Conservation (phyloP, 2,329 filamentous ascomycete species). For the Ceratocystis huliohia region DNA sequence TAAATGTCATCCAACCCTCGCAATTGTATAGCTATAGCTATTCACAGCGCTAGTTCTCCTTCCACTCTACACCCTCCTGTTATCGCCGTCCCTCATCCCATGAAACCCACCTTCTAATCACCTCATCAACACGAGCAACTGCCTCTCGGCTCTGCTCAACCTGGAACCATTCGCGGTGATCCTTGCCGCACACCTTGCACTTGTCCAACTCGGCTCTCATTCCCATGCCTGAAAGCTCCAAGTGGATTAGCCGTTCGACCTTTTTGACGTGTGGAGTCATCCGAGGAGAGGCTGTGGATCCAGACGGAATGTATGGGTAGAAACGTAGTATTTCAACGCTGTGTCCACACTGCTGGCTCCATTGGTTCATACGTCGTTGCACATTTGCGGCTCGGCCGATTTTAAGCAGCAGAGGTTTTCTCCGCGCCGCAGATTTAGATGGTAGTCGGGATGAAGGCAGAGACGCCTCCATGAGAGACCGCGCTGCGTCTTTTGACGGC, state of each 20-base stretch:
- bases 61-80: not conserved
- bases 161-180: constrained; percentile 93
- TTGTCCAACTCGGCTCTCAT: constrained; percentile 41
- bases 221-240: constrained; percentile 62
- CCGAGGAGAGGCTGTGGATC: constrained; percentile 31
- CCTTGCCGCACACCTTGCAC: constrained; percentile 67
- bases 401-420: constrained; percentile 55
- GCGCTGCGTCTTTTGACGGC: not conserved
- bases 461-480: constrained; percentile 15
- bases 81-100: constrained; percentile 51
- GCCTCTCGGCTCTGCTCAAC: constrained; percentile 61
- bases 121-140: constrained; percentile 51
- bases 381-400: constrained; percentile 67
- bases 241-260: constrained; percentile 79
- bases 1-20: no score
- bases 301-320: constrained; percentile 64
- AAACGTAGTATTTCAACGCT: constrained; percentile 76
- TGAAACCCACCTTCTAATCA: constrained; percentile 70
- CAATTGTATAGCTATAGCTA: no score
- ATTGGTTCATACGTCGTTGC: constrained; percentile 79
- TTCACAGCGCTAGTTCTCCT: not conserved
- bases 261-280: constrained; percentile 78
- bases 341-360: constrained; percentile 86
- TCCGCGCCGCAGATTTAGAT: constrained; percentile 25
- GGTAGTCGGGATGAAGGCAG: constrained; percentile 28